Conservation (phyloP, 78 protist genomes). For the Pigoraptor vietnamica region DNA sequence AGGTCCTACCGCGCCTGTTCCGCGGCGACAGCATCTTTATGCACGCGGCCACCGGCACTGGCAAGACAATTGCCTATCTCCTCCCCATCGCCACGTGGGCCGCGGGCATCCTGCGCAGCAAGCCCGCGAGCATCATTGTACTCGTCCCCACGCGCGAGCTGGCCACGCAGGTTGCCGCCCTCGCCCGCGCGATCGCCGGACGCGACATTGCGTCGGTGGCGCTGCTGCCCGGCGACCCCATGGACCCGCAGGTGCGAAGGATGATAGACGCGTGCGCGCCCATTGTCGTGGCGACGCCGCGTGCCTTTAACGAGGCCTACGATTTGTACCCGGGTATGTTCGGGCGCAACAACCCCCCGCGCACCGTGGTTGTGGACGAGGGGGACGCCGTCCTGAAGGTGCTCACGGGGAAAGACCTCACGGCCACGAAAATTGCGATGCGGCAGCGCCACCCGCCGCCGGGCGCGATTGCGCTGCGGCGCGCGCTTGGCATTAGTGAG, state of each 20-base stretch:
- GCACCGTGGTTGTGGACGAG: background rate
- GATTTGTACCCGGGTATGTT: background rate
- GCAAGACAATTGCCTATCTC: background rate
- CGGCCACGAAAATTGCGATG: background rate
- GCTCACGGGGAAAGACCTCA: background rate
- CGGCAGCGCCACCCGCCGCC: background rate
- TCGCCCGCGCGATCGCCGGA: background rate
- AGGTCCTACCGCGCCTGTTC: background rate
- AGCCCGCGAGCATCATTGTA: background rate
- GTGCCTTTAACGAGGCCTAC: background rate
- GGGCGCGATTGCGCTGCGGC: background rate
- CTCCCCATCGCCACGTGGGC: background rate
- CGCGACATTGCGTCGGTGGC: background rate
- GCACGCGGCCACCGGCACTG: background rate
- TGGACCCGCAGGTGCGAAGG: background rate
- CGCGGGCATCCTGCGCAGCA: background rate
- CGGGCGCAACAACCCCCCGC: background rate
- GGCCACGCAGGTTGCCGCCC: background rate
- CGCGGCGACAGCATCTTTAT: background rate
- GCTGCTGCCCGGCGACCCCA: background rate
- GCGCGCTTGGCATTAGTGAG: background rate
- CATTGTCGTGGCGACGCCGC: background rate
- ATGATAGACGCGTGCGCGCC: background rate
- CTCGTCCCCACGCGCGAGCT: background rate
- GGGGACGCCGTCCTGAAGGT: background rate